A percentile compares a stretch with the other conserved stretches of the same genome.
phyloP scores from a whole-genome alignment of 2,329 filamentous ascomycete genomes.

The Aphanocladium album region DNA sequence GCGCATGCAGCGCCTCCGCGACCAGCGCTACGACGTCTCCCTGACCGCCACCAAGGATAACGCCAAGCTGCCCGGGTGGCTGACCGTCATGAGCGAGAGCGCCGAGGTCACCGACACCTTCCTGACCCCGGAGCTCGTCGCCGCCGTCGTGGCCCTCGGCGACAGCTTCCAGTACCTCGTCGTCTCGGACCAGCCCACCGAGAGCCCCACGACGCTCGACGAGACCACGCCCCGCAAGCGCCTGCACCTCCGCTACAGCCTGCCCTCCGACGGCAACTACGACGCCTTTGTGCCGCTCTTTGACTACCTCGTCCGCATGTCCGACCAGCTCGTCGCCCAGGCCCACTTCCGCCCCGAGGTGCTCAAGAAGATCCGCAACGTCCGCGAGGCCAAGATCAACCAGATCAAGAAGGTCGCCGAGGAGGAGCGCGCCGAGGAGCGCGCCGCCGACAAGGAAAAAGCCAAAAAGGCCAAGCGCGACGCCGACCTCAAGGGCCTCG shows the following conservation, averaged over 20 bases:
- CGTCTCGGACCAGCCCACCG: slow-evolving; percentile 80
- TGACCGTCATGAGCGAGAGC: slow-evolving; percentile 94
- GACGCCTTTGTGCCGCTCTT: slow-evolving; percentile 67
- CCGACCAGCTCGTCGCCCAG: slow-evolving; percentile 69
- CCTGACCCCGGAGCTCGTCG: slow-evolving; percentile 80
- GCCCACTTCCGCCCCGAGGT: slow-evolving; percentile 91
- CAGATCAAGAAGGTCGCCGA: slow-evolving; percentile 77
- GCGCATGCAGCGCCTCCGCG: slow-evolving; percentile 80
- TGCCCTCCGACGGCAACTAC: slow-evolving; percentile 61
- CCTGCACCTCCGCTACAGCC: slow-evolving; percentile 70
- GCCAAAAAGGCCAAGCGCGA: slow-evolving; percentile 88
- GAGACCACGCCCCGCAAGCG: slow-evolving; percentile 80
- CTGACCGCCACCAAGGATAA: slow-evolving; percentile 92
- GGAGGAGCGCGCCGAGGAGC: slow-evolving; percentile 75
- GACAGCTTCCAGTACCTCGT: slow-evolving; percentile 79
- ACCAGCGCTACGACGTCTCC: slow-evolving; percentile 91
- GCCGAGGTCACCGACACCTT: slow-evolving; percentile 87
- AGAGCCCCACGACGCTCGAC: slow-evolving; percentile 79
- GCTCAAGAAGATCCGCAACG: slow-evolving; percentile 71
- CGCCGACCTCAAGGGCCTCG: slow-evolving; percentile 68
- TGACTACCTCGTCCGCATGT: slow-evolving; percentile 74
- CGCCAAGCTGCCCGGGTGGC: slow-evolving; percentile 81
- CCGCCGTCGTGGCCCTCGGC: slow-evolving; percentile 72
- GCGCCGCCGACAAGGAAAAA: slow-evolving; percentile 64
- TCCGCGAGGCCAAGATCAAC: slow-evolving; percentile 73